Conservation (phyloP, 164 flowering plant species). For the Chimonanthus salicifolius region DNA sequence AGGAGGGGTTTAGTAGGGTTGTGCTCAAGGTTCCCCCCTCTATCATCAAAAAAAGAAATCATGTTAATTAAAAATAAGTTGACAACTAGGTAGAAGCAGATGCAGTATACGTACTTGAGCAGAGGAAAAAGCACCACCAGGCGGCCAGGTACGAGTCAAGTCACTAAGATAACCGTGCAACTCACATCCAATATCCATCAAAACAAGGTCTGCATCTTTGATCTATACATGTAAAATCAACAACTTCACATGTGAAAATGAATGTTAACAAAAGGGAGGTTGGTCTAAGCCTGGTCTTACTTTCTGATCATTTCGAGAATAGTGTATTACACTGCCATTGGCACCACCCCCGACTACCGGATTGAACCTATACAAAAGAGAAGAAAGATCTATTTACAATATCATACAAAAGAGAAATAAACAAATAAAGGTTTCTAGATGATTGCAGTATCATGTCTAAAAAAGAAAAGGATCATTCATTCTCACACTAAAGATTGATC, state of each 20-base stretch:
- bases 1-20: too few species aligned
- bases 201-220: slow-evolving; percentile 66
- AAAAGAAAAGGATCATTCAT: not conserved
- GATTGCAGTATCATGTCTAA: not conserved
- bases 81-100: not conserved
- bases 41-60: too few species aligned
- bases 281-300: slow-evolving; percentile 30
- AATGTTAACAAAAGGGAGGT: not conserved
- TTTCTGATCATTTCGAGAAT: slow-evolving; percentile 84
- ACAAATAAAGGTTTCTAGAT: not conserved
- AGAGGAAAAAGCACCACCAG: slow-evolving; percentile 69
- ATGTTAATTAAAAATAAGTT: not conserved
- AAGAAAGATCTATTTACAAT: slow-evolving; percentile 3
- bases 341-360: slow-evolving; percentile 98
- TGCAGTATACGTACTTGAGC: slow-evolving; percentile 51
- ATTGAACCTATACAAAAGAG: slow-evolving; percentile 54
- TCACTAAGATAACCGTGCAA: slow-evolving; percentile 94
- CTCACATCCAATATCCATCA: slow-evolving; percentile 97
- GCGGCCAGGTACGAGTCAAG: slow-evolving; percentile 97
- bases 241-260: not conserved
- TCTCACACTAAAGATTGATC: not conserved
- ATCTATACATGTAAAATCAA: slow-evolving; percentile 36
- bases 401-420: not conserved
- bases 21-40: too few species aligned
- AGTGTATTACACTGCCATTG: slow-evolving; percentile 91